phyloP scores from a whole-genome alignment of 106 monocot species.

The Dioscorea alata region DNA sequence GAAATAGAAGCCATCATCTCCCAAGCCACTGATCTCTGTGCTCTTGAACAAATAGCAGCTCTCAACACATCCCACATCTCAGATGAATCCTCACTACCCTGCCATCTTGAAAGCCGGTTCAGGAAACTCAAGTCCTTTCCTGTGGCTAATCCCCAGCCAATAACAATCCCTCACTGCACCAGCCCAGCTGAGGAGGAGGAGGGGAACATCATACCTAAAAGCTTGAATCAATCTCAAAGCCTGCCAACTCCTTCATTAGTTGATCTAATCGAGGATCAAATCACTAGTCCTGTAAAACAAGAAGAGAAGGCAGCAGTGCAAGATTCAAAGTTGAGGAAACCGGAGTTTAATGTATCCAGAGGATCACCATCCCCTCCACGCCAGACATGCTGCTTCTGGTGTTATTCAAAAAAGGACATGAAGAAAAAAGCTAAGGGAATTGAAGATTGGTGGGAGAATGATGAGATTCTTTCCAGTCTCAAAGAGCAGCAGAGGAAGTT shows the following conservation, averaged over 20 bases:
- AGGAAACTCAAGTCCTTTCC: constrained; percentile 62
- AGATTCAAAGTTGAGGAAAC: background rate
- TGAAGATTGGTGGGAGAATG: background rate
- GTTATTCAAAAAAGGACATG: constrained; percentile 32
- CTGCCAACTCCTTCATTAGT: too few relatives aligned
- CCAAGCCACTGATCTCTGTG: constrained; percentile 47
- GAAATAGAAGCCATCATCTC: constrained; percentile 50
- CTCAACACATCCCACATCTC: constrained; percentile 66
- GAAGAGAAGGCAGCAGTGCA: background rate
- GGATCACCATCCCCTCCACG: constrained; percentile 25
- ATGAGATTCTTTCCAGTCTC: constrained; percentile 32
- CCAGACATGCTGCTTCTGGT: constrained; percentile 37
- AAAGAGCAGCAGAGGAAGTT: constrained; percentile 31
- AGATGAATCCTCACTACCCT: constrained; percentile 30
- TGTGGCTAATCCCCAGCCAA: background rate
- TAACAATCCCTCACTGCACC: background rate
- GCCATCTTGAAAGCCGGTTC: constrained; percentile 49
- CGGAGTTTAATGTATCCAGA: background rate
- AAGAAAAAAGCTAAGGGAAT: constrained; percentile 18
- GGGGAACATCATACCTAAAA: constrained; percentile 1
- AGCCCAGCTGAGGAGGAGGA: background rate
- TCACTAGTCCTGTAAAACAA: background rate
- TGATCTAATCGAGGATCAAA: background rate
- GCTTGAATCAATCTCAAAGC: background rate
- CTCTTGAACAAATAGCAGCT: constrained; percentile 52